Conservation (phyloP, 176 grass and related monocot species). For the Zizania latifolia region DNA sequence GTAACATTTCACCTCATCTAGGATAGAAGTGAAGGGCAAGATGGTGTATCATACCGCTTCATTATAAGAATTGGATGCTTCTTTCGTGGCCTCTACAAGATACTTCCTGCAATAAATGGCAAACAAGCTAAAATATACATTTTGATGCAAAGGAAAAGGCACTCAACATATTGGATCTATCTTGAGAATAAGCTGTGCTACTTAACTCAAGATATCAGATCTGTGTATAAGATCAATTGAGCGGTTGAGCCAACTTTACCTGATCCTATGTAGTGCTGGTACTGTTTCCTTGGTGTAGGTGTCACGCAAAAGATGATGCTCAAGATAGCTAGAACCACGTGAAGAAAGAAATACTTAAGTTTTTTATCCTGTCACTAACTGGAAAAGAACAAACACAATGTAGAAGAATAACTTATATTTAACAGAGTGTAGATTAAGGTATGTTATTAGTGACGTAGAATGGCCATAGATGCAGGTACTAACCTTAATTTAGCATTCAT, state of each 20-base stretch:
- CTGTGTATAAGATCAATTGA: not conserved
- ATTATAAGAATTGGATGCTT: constrained; percentile 91
- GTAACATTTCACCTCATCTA: no score
- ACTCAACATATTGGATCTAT: not conserved
- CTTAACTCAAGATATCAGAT: not conserved
- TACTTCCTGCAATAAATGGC: constrained; percentile 64
- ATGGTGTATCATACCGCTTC: constrained; percentile 57
- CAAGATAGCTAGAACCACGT: constrained; percentile 62
- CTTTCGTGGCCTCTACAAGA: constrained; percentile 94
- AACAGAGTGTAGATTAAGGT: not conserved
- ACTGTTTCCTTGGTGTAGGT: constrained; percentile 98
- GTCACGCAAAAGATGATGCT: constrained; percentile 94
- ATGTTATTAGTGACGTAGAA: not conserved
- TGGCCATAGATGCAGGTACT: constrained; percentile 12
- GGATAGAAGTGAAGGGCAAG: not conserved
- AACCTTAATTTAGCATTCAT: constrained; percentile 99
- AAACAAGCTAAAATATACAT: not conserved
- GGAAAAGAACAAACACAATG: not conserved
- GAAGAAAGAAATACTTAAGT: not conserved
- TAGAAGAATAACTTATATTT: not conserved
- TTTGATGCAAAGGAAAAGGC: constrained; percentile 1
- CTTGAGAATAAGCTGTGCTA: not conserved
- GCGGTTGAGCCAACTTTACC: constrained; percentile 35
- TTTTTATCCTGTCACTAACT: not conserved
- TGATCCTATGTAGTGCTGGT: constrained; percentile 77